Base-by-base conservation (phyloP, 768 basidiomycete genomes). In the Lactarius hengduanensis region DNA sequence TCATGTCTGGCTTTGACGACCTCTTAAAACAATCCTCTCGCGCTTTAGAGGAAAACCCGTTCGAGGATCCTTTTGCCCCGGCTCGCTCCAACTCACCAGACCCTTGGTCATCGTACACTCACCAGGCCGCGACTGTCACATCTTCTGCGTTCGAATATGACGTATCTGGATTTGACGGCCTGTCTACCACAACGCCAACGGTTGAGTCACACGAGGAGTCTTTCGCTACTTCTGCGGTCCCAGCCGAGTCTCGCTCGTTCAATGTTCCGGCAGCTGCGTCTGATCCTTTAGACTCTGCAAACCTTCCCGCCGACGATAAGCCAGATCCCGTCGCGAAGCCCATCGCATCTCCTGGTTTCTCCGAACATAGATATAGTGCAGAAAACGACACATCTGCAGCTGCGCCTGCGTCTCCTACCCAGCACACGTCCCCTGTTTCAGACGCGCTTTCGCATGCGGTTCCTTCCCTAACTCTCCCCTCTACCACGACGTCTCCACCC, bases 291-390 rank as follows among this genome's bases (percentile, higher is more conserved):
- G 80, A 82, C 67, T 76, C 80, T 34, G 77, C 77, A 55, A 78
- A 77, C 47, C 74, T 75, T 28, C 50, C 64, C 55, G 26, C 54
- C 20, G 70, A 65, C 41, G 69, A 64, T 6, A 72, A 72, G 57
- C 57, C 69, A 4, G 62, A 67, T 26, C 63, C 69, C 50, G 69
- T 72, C 3, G 50, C 67, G 18, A 67, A 71, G 50, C 32, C 40
- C 28, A n/a, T 38, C 56, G 59, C 36, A 2, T 68, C 67, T 8
- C 65, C 70, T 15, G 71, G 62, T 28, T 76, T 79, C 11, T 82
- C 83, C n/a, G 85, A 85, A 6, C 86, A 86, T 75, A 81, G 80
- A 70, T 81, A 86, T 74, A 83, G 83, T 70, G 68, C 84, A 59
- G 63, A 53, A 40, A n/a, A 15, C 6, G 59, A 36, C 7, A 28